These are phyloP conservation scores for Plantago elongata DNA, from an alignment of 257 asterid genomes.

Conservation along the genomic window DNA sequence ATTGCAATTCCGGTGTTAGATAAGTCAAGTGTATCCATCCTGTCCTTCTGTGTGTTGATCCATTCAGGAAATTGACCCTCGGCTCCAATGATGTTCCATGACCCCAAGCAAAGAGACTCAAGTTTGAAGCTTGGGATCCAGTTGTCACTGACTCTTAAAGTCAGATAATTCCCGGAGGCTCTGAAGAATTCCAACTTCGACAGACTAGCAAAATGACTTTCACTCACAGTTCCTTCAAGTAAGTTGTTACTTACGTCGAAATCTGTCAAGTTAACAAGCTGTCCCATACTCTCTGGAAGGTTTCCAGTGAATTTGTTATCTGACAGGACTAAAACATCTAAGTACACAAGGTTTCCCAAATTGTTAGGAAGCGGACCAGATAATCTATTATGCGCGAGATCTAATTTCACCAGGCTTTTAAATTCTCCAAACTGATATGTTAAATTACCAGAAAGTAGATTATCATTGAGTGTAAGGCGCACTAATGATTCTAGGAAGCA, in stretches of 20 bases:
- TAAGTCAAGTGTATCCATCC: neutral
- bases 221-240: neutral
- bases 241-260: neutral
- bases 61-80: neutral
- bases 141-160: neutral
- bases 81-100: neutral
- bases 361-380: neutral
- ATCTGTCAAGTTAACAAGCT: neutral
- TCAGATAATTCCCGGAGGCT: neutral
- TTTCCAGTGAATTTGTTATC: conserved; percentile 3
- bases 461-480: neutral
- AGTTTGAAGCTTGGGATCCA: neutral
- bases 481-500: neutral
- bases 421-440: neutral
- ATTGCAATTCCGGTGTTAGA: neutral
- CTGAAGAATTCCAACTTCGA: neutral
- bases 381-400: neutral
- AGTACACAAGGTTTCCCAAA: neutral
- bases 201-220: neutral
- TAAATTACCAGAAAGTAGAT: conserved; percentile 1
- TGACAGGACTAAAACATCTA: neutral
- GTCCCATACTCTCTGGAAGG: conserved; percentile 4
- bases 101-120: neutral
- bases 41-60: neutral
- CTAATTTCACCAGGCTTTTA: neutral